A percentile compares a stretch with the other conserved stretches of the same genome.
Conservation (phyloP, 176 grass and related monocot species). For the Saccharum spontaneum region DNA sequence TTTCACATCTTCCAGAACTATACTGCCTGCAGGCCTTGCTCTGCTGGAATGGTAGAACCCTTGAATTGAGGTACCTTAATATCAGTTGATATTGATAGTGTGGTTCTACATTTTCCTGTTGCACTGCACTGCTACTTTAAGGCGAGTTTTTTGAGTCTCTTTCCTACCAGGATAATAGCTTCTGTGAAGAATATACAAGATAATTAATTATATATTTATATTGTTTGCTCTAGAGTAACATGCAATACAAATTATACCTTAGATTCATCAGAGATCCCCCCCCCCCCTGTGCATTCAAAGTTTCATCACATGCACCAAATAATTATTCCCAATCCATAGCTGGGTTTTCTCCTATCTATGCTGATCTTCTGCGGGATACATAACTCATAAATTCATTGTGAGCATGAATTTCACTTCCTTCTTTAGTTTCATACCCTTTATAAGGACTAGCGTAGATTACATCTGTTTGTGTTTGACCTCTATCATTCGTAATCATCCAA, state of each 20-base stretch:
- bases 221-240: not conserved
- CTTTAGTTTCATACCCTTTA: constrained; percentile 7
- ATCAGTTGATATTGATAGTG: constrained; percentile 45
- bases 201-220: not conserved
- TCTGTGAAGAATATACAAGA: constrained; percentile 11
- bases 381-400: not conserved
- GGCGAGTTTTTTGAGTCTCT: constrained; percentile 32
- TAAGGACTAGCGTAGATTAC: not conserved
- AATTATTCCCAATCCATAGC: constrained; percentile 3
- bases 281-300: not conserved
- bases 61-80: constrained; percentile 54
- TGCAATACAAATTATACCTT: constrained; percentile 29
- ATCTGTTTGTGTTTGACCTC: not conserved
- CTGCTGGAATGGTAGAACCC: constrained; percentile 45
- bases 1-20: constrained; percentile 7
- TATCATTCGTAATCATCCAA: constrained; percentile 12
- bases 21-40: constrained; percentile 63
- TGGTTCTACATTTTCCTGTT: constrained; percentile 65
- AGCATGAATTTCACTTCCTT: constrained; percentile 23
- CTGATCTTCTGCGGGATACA: not conserved
- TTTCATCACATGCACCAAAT: constrained; percentile 9
- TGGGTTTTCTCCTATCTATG: constrained; percentile 4
- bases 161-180: constrained; percentile 53
- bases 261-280: constrained; percentile 16
- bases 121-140: constrained; percentile 2